A percentile compares a stretch with the other conserved stretches of the same genome.
phyloP scores from a whole-genome alignment of 352 stramenopile genomes.

The Globisporangium spiculum region DNA sequence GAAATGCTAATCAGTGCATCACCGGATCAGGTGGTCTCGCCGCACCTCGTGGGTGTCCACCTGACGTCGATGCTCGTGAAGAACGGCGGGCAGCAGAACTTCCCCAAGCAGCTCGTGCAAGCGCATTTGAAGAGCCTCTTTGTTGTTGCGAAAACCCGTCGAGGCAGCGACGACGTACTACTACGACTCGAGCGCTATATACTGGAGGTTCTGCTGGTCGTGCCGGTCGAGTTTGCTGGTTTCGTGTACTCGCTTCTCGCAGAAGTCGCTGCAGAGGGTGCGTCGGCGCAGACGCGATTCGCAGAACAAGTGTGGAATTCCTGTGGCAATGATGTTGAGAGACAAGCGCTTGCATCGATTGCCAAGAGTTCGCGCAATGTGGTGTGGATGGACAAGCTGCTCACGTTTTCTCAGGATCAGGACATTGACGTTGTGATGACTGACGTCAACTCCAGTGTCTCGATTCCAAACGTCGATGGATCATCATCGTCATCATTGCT shows the following conservation, averaged over 20 bases:
- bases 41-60: conserved; percentile 38
- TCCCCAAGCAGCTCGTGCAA: conserved; percentile 66
- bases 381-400: conserved; percentile 5
- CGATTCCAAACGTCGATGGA: not conserved
- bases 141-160: not conserved
- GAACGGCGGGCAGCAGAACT: conserved; percentile 44
- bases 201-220: conserved; percentile 50
- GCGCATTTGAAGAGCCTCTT: conserved; percentile 54
- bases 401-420: not conserved
- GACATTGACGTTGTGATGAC: not conserved
- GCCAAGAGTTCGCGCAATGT: conserved; percentile 13
- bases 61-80: conserved; percentile 68
- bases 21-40: not conserved
- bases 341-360: conserved; percentile 26
- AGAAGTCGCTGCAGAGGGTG: conserved; percentile 14
- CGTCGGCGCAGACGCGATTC: conserved; percentile 17
- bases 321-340: conserved; percentile 33
- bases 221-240: conserved; percentile 48
- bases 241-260: conserved; percentile 46
- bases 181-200: conserved; percentile 28
- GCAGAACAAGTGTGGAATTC: conserved; percentile 31
- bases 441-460: not conserved
- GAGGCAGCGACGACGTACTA: not conserved
- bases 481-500: not conserved
- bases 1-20: conserved; percentile 21